Conservation (phyloP, 768 basidiomycete genomes). For the Mycena leptocephala region DNA sequence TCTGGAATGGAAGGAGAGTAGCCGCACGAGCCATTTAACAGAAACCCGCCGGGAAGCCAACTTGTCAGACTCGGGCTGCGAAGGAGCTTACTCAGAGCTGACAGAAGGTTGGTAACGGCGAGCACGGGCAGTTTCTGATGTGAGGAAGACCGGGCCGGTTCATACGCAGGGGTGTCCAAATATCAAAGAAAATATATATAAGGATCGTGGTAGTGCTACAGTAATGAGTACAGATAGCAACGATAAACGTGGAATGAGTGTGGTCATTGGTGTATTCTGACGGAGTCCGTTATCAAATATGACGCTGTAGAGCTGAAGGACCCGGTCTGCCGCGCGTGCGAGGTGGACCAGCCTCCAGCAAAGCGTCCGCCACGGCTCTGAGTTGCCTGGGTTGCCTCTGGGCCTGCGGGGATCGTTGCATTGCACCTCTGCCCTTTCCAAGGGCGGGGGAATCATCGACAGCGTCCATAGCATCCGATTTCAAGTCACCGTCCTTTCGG, state of each 20-base stretch:
- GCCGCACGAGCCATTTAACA: constrained; percentile 13
- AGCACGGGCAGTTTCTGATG: no score
- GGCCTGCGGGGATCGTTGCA: not conserved
- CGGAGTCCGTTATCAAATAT: not conserved
- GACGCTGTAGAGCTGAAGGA: not conserved
- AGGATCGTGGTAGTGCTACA: not conserved
- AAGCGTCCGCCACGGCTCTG: no score
- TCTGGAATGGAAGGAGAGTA: not conserved
- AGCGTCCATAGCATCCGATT: not conserved
- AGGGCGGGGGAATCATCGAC: not conserved
- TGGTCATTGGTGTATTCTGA: no score
- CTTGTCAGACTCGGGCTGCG: not conserved
- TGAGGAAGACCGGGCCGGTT: no score
- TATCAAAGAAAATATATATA: not conserved
- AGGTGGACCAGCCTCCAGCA: not conserved
- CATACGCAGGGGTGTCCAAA: no score
- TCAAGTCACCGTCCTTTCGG: not conserved
- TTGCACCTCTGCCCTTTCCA: not conserved
- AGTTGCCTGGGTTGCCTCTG: no score
- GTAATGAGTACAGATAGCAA: not conserved
- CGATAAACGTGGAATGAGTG: not conserved
- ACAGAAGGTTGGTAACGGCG: no score
- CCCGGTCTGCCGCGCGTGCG: not conserved
- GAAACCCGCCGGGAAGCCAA: not conserved
- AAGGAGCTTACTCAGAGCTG: not conserved